These are phyloP conservation scores for Penicillium roqueforti DNA, from an alignment of 495 filamentous ascomycete genomes.

Conservation along the genomic window DNA sequence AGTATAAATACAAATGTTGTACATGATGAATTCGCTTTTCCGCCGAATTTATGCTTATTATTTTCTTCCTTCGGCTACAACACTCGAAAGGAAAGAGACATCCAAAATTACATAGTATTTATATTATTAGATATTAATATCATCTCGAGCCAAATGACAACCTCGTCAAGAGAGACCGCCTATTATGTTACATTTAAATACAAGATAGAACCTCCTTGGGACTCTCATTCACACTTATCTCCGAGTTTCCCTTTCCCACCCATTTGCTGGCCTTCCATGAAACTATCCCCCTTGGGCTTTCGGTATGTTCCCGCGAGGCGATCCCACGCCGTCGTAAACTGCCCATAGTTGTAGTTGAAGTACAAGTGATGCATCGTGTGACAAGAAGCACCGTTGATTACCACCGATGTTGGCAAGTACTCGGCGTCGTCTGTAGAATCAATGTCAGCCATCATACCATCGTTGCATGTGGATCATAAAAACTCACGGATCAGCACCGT, in stretches of 20 bases:
- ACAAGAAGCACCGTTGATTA: constrained; percentile 92
- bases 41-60: not conserved
- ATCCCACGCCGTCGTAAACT: constrained; percentile 94
- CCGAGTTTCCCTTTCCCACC: not conserved
- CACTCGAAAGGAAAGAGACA: no score
- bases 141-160: no score
- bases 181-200: no score
- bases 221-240: constrained; percentile 2
- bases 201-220: not conserved
- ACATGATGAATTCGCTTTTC: not conserved
- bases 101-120: no score
- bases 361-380: constrained; percentile 93
- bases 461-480: not conserved
- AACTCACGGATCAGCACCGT: constrained; percentile 76
- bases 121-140: no score
- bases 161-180: no score
- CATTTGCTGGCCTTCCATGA: constrained; percentile 11
- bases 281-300: constrained; percentile 47
- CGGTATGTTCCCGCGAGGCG: constrained; percentile 81
- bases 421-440: constrained; percentile 67
- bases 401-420: constrained; percentile 71
- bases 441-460: not conserved
- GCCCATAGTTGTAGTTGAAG: constrained; percentile 97
- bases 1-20: constrained; percentile 3
- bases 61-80: not conserved